Conservation (phyloP, 495 filamentous ascomycete species). For the Aspergillus sclerotiicarbonarius region DNA sequence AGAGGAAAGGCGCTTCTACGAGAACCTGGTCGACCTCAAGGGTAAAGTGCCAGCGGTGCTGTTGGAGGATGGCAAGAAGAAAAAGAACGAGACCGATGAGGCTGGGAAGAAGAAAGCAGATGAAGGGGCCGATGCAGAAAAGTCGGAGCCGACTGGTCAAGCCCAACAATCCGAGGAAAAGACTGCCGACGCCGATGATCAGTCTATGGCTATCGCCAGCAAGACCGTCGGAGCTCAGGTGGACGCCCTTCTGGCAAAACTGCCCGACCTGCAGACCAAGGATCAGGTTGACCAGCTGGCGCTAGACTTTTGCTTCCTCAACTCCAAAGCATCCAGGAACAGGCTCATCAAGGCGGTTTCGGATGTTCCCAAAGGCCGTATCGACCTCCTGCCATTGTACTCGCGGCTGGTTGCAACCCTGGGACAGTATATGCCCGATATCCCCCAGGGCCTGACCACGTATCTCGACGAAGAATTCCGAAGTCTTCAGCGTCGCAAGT, state of each 20-base stretch:
- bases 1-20: slow-evolving; percentile 95
- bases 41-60: slow-evolving; percentile 92
- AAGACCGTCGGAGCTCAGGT: slow-evolving; percentile 97
- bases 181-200: slow-evolving; percentile 67
- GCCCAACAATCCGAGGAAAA: slow-evolving; percentile 44
- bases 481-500: slow-evolving; percentile 95
- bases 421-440: slow-evolving; percentile 88
- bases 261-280: slow-evolving; percentile 87
- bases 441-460: slow-evolving; percentile 85
- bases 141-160: slow-evolving; percentile 25
- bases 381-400: slow-evolving; percentile 88
- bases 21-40: slow-evolving; percentile 92
- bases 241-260: slow-evolving; percentile 80
- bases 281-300: slow-evolving; percentile 89
- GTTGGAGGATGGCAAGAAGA: slow-evolving; percentile 93
- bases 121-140: slow-evolving; percentile 35
- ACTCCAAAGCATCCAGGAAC: slow-evolving; percentile 96
- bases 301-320: slow-evolving; percentile 95
- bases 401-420: slow-evolving; percentile 91
- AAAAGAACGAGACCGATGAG: slow-evolving; percentile 75
- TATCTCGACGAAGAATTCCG: slow-evolving; percentile 97
- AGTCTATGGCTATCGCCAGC: slow-evolving; percentile 91
- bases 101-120: slow-evolving; percentile 54
- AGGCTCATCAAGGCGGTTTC: slow-evolving; percentile 88
- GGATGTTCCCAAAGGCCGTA: slow-evolving; percentile 89